Conservation (phyloP, 768 basidiomycete species). For the Termitomyces titanicus region DNA sequence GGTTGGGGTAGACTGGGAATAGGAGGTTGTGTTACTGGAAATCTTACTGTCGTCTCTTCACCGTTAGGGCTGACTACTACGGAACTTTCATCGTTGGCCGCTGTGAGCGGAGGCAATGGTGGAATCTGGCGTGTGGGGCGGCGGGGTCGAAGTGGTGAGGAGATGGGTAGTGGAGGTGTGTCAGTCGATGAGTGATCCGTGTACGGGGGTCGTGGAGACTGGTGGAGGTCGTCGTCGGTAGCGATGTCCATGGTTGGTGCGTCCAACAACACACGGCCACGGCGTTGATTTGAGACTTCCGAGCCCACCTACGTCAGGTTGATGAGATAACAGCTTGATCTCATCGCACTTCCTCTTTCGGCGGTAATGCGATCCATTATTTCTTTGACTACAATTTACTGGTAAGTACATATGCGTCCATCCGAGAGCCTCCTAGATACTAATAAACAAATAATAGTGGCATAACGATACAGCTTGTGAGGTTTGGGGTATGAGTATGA, state of each 20-base stretch:
- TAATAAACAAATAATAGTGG: background rate
- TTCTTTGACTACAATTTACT: background rate
- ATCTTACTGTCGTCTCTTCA: background rate
- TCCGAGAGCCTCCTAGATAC: background rate
- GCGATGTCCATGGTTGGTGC: constrained; percentile 9
- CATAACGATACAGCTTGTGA: constrained; percentile 11
- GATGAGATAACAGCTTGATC: constrained; percentile 12
- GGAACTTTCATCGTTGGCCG: constrained; percentile 4
- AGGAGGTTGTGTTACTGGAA: background rate
- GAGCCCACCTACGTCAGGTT: constrained; percentile 15
- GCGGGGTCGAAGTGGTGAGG: constrained; percentile 6
- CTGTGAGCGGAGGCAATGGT: constrained; percentile 5
- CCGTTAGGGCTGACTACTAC: background rate
- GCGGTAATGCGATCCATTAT: background rate
- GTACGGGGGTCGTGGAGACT: background rate
- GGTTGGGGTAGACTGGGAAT: background rate
- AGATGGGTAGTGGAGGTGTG: background rate
- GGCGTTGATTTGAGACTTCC: no score
- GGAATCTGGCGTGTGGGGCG: constrained; percentile 17
- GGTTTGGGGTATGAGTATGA: background rate
- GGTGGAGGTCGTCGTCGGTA: background rate
- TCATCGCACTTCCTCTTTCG: constrained; percentile 2
- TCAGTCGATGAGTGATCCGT: constrained; percentile 1
- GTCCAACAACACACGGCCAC: no score
- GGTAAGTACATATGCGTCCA: no score